A percentile compares a stretch with the other conserved stretches of the same genome.
Conservation (phyloP, 1,284 basidiomycete genomes). For the Xerocomus alliaceus region DNA sequence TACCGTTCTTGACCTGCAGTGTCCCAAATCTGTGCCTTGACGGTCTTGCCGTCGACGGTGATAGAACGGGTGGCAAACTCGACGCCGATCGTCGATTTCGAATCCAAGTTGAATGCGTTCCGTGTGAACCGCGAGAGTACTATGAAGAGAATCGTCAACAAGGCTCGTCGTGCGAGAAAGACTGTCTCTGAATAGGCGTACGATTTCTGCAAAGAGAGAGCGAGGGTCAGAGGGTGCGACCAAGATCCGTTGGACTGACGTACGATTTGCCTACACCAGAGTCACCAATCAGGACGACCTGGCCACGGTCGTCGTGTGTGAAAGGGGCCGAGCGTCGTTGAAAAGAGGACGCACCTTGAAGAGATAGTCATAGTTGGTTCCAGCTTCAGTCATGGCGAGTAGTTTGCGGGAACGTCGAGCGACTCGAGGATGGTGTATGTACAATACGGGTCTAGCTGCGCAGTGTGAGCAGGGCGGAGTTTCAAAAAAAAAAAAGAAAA, state of each 20-base stretch:
- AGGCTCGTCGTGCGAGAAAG: neutral
- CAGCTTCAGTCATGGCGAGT: constrained; percentile 77
- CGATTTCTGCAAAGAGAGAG: constrained; percentile 28
- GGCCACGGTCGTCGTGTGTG: neutral
- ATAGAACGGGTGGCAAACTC: constrained; percentile 98
- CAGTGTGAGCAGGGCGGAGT: constrained; percentile 26
- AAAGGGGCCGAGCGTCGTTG: neutral
- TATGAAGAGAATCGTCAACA: constrained; percentile 39
- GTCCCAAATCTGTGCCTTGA: constrained; percentile 99
- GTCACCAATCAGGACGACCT: constrained; percentile 98
- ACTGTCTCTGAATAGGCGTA: constrained; percentile 9
- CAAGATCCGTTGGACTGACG: constrained; percentile 34
- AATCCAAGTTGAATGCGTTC: constrained; percentile 99
- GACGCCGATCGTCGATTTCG: constrained; percentile 98
- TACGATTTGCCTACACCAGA: constrained; percentile 98
- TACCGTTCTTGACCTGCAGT: constrained; percentile 99
- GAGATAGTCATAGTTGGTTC: constrained; percentile 90
- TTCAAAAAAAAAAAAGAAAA: constrained; percentile 23
- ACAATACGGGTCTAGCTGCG: constrained; percentile 4
- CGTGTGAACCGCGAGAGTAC: constrained; percentile 96
- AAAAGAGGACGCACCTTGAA: constrained; percentile 76
- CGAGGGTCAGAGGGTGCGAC: constrained; percentile 1
- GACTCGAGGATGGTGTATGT: constrained; percentile 27
- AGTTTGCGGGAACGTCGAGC: too few relatives aligned
- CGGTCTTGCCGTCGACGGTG: constrained; percentile 93